Evolutionary conservation across 306 rosid genomes (phyloP).

Genomic region (Ochetophila trinervis): DNA sequence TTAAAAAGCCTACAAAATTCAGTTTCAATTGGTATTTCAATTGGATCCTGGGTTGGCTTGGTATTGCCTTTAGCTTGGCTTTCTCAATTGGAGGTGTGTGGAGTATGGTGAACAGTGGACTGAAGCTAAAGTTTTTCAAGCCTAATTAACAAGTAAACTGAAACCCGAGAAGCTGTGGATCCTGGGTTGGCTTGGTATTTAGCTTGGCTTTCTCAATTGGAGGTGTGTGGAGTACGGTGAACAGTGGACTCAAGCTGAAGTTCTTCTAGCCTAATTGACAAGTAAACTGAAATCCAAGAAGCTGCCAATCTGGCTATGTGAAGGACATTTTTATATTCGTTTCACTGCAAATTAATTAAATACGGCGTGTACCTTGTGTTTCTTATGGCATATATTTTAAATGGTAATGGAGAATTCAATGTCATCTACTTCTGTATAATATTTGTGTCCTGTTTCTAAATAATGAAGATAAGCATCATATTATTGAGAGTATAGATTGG

Average conservation of each 20-base stretch:
- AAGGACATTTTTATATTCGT: neutral
- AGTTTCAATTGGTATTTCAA: slow-evolving; percentile 94
- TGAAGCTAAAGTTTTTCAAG: slow-evolving; percentile 90
- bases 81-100: slow-evolving; percentile 96
- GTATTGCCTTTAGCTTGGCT: slow-evolving; percentile 85
- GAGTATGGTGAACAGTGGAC: slow-evolving; percentile 94
- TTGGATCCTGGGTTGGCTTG: slow-evolving; percentile 92
- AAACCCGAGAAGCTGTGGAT: slow-evolving; percentile 27
- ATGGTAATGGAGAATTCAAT: slow-evolving; percentile 6
- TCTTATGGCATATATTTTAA: slow-evolving; percentile 6
- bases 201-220: slow-evolving; percentile 94
- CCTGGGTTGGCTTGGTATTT: slow-evolving; percentile 85
- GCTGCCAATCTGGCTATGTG: too few species aligned
- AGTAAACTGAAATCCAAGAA: neutral
- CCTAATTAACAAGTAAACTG: slow-evolving; percentile 41
- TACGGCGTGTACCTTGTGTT: slow-evolving; percentile 9
- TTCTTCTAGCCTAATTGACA: slow-evolving; percentile 80
- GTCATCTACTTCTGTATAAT: slow-evolving; percentile 9
- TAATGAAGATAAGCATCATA: neutral
- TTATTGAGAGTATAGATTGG: too few species aligned
- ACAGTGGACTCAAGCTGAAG: slow-evolving; percentile 82
- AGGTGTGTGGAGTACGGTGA: slow-evolving; percentile 98
- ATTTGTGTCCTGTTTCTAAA: neutral
- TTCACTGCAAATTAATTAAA: neutral
- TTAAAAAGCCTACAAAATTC: slow-evolving; percentile 78